Base-by-base conservation (phyloP, 2,329 filamentous ascomycete species). In the Onygenales sp. region DNA sequence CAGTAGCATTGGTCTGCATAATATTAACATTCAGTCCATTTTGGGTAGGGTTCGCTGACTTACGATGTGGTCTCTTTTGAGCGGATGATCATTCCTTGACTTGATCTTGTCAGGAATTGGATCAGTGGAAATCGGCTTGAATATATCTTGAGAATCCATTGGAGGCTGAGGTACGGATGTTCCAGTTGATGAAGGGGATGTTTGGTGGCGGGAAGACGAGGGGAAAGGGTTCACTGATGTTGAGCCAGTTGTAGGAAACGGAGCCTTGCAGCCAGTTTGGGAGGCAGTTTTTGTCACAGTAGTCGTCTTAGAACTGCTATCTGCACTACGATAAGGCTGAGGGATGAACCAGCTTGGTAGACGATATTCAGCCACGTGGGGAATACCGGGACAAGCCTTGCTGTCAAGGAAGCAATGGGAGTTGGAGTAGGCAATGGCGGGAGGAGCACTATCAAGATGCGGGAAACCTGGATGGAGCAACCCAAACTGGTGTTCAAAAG, bases 91-190 rank as follows among this genome's bases (percentile, higher is more conserved):
- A 47, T 66, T 46, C 39, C 71, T 67, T 41, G 64, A 58, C 35
- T 61, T 55, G 52, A 76, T 72, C 35, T 64, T 72, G 9, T 58
- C 53, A 2, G 72, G 72, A 38, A 72, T 64, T 13, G 65, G 60
- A 17, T 65, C 68, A 46, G 67, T 66, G 27, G 66, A 66, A 48
- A 75, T 61, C 4, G 73, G 71, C 39, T 66, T 51, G 58, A 76
- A 76, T 13, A 73, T 64, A 58, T 75, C 65, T 56, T 75, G 71
- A 38, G 60, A 59, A 27, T 59, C 55, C 68, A 72, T 72, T 50
- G 21, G 14, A 14, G 32, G 14, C 21, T 27, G n/a, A 14, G 41
- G 44, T 5, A 4, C 2, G 7, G 33, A 35, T 10, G n/a, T 43
- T 11, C 7, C 31, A 9, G 43, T 48, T 17, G 39, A 50, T 35